Evolutionary conservation across 805 yeast genomes (phyloP), one percentile per base, ranked within the genome.

Genomic region (Lachancea lanzarotensis): DNA sequence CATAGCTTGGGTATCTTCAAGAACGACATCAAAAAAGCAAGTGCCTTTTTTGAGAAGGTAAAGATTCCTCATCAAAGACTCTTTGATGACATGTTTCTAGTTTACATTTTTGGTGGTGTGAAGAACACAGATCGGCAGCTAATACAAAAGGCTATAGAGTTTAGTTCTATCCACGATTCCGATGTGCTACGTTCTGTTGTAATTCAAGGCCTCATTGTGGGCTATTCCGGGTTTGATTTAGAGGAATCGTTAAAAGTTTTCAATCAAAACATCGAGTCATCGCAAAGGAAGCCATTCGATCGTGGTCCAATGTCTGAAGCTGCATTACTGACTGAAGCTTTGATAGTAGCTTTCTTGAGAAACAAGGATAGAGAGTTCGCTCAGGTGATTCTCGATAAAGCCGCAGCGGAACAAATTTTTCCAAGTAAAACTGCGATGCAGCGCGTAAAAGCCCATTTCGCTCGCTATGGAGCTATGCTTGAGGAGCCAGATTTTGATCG

Each of bases 281-380:
- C 71, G 0, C 63, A 73, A 7, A 62, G 60, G 17, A 51, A 57
- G 6, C 68, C 64, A 41, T 59, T 60, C 20, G 48, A 40, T 3
- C 53, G 59, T 1, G 43, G 52, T 1, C 40, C 49, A n/a, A 34
- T 53, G 7, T 73, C 81, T 0, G 66, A 70, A 2, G 56, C 71
- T 13, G 78, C 77, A 1, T 44, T 62, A 3, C 50, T 77, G 19
- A 71, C 77, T 1, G 79, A 78, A 49, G 60, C 78, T 2, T 53
- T 78, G 32, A 59, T 78, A 25, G 49, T 74, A 13, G 70, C 73
- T 0, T 67, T 57, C 44, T 56, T 79, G 31, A 67, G 68, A 17
- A 65, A 68, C 32, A 62, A 68, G 35, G 82, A 79, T 55, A 60
- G 81, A 35, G 78, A 74, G 47, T 77, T 79, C 59, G 81, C 82